Evolutionary conservation across 768 basidiomycete genomes (phyloP).

Genomic region (Kwoniella sp.): DNA sequence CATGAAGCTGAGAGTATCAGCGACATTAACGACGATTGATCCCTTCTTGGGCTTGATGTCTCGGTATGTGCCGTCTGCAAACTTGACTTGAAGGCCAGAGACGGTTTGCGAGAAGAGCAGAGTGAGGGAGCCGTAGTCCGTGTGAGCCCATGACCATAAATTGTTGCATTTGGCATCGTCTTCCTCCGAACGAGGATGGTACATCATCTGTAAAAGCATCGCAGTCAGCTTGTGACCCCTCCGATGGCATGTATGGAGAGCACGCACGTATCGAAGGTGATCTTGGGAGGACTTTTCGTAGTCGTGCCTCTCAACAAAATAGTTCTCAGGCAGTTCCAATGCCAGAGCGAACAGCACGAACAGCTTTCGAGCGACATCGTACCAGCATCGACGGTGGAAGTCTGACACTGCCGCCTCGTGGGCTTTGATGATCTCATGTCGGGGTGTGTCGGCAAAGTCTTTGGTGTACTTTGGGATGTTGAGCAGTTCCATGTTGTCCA

Average conservation of each 20-base stretch:
- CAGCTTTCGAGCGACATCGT: conserved; percentile 52
- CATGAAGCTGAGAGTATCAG: conserved; percentile 48
- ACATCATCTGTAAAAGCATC: conserved; percentile 63
- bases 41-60: conserved; percentile 56
- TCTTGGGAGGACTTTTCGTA: conserved; percentile 55
- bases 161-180: conserved; percentile 42
- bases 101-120: conserved; percentile 58
- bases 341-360: conserved; percentile 52
- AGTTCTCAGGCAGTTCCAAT: conserved; percentile 43
- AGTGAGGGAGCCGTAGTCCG: conserved; percentile 55
- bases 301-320: conserved; percentile 41
- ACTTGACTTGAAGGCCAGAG: conserved; percentile 58
- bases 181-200: conserved; percentile 53
- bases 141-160: conserved; percentile 44
- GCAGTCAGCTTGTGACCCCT: background rate
- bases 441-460: conserved; percentile 38
- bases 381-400: conserved; percentile 54
- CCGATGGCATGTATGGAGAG: background rate
- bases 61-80: conserved; percentile 56
- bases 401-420: conserved; percentile 52
- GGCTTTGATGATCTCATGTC: conserved; percentile 43
- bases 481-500: conserved; percentile 58
- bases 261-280: conserved; percentile 56
- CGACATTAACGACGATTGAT: conserved; percentile 55
- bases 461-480: conserved; percentile 58